Base-by-base conservation (phyloP, 2,329 filamentous ascomycete genomes). In the Colletotrichum coccodes region DNA sequence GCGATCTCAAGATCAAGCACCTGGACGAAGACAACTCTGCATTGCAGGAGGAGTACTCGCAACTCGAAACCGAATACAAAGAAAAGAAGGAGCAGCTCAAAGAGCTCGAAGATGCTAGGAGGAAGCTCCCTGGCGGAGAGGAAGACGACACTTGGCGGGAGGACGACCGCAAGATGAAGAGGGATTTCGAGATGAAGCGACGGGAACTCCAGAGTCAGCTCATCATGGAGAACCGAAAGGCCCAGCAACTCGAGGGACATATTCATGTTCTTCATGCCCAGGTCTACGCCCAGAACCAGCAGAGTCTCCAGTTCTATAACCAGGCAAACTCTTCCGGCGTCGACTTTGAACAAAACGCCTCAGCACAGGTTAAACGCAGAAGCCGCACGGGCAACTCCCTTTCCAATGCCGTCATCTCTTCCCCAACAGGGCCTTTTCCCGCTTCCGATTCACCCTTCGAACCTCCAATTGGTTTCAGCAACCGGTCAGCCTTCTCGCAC, bases 51-150 rank as follows among this genome's bases (percentile, higher is more conserved):
- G 90, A 90, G 64, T 87, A 88, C 67, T 81, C 86, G 6, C 84
- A 84, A 38, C 82, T 95, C 58, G 93, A 96, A 77, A 87, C 92
- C 9, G 91, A 93, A 70, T 86, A 96, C 32, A 91, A 90, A 72
- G 87, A 92, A 63, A 83, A 83, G 71, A 72, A 70, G 40, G 61
- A 72, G 62, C 88, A 91, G 71, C 88, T 95, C 72, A 93, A 94
- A 76, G 87, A 90, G 59, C 85, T 94, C 30, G 93, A 96, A 76
- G 89, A 91, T 67, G 88, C 91, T 71, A 83, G 90, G 57, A 91
- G 91, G 77, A 87, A 86, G 64, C 84, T 89, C 14, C 86, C 88
- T 2, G 90, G 87, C 18, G 87, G 84, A n/a, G 85, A 90, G 64
- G 85, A 89, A 52, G 89, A 90, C 42, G 87, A 89, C 16, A 85